Evolutionary conservation across 2,329 filamentous ascomycete genomes (phyloP), one percentile per base, ranked within the genome.

Genomic region (Botrytis fragariae): DNA sequence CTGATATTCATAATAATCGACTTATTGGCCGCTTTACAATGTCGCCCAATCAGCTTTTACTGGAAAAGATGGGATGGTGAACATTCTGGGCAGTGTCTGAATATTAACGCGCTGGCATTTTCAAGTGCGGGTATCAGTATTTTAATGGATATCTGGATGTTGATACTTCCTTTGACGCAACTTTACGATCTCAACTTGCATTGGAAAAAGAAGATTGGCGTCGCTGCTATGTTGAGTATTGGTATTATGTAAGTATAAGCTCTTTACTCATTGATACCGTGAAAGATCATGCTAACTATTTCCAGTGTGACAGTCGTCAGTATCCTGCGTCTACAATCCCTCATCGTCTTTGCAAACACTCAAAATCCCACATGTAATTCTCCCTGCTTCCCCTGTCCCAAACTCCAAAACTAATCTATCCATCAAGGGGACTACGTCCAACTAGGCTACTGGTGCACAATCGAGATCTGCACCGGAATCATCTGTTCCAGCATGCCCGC

Each of bases 51-150:
- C n/a, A 79, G 80, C 22, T 85, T 83, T 73, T 86, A 85, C 78
- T 90, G 88, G 88, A 82, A 79, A 0, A 81, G 81, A 45, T 90
- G 87, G 87, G 84, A 87, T 63, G 83, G 83, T 2, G 79, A 83
- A 68, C 81, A 84, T 59, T 6, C 78, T 0, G 87, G 87, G 0
- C 79, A 74, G 1, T 90, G 88, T 75, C 79, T 86, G 37, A 82
- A 87, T 74, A 81, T 85, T 74, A 88, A 87, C 74, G 80, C 81
- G 3, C 81, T 88, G 6, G 83, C 82, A 0, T 89, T 85, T 84
- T 82, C 84, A 51, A 85, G 86, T 42, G 87, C 87, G 0, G 83
- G 79, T 29, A 83, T 87, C 68, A 86, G 85, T 74, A 88, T 90
- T 62, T 79, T 80, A 0, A 80, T 87, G 29, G 87, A 90, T 74